Base-by-base conservation (phyloP, 2,329 filamentous ascomycete species). In the Fusarium annulatum region DNA sequence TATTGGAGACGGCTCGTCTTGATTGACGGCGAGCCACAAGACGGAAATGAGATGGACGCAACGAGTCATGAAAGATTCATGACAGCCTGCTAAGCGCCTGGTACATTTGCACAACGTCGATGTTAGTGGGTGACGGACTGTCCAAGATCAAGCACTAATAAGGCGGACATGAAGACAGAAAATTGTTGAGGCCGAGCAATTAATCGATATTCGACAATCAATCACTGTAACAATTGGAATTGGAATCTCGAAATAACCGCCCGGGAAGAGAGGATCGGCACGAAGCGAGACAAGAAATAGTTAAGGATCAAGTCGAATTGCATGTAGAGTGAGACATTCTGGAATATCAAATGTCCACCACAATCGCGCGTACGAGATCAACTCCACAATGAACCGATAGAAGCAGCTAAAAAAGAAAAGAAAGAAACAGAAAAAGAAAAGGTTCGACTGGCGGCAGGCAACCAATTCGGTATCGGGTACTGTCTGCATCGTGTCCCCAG, bases 31-130 rank as follows among this genome's bases (percentile, higher is more conserved):
- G 52, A 64, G 58, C 56, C 65, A 64, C 56, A 42, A 61, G 51
- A 75, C 66, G 72, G 73, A 75, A 73, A 75, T 69, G 67, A 69
- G 66, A 66, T 75, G 69, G 69, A 45, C 34, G 43, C 61, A 63
- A 56, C 72, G 72, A 75, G 72, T 75, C 72, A 75, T 75, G 67
- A 23, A 71, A 64, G 48, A 45, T 65, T 65, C 59, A 58, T 72
- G 71, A 64, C 71, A 74, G 61, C 51, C 66, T 73, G 36, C 52
- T 66, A 70, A 52, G 56, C 51, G 61, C 52, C 58, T 61, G 65
- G 61, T 62, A 46, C 66, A 73, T 73, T 71, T n/a, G 63, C 67
- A 72, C 53, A 64, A 30, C 23, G 23, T 67, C 30, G 42, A 57
- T 71, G 62, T 74, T 67, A 68, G 71, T 57, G 71, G 71, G 48